phyloP scores from a whole-genome alignment of 2,329 filamentous ascomycete genomes.

The Colletotrichum musicola region DNA sequence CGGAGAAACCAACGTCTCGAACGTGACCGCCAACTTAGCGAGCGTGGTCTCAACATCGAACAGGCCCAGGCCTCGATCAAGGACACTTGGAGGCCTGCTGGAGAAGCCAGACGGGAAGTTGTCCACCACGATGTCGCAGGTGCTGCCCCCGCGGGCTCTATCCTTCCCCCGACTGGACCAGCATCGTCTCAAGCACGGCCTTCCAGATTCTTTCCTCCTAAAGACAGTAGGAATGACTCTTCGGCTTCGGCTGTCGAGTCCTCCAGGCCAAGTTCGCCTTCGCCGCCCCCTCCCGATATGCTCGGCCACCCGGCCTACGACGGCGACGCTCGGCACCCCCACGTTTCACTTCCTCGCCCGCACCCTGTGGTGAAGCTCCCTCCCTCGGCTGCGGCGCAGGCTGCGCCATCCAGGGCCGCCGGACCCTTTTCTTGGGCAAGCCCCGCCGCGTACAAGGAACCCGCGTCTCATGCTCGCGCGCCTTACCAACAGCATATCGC shows the following conservation, averaged over 20 bases:
- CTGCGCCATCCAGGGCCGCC: constrained; percentile 47
- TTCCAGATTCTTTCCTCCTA: constrained; percentile 73
- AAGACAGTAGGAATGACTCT: constrained; percentile 60
- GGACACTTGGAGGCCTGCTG: constrained; percentile 66
- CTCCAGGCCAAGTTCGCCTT: constrained; percentile 68
- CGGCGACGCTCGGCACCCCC: constrained; percentile 73
- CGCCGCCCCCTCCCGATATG: constrained; percentile 79
- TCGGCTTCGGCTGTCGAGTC: constrained; percentile 49
- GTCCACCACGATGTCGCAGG: constrained; percentile 43
- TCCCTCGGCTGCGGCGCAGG: constrained; percentile 61
- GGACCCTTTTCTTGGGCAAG: constrained; percentile 52
- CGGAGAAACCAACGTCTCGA: constrained; percentile 55
- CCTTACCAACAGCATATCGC: constrained; percentile 37
- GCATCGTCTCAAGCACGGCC: constrained; percentile 60
- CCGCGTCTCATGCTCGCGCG: constrained; percentile 25
- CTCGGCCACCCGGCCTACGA: constrained; percentile 80
- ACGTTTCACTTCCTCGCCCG: constrained; percentile 77
- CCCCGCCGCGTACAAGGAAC: constrained; percentile 49
- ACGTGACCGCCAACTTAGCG: constrained; percentile 58
- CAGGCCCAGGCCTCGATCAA: constrained; percentile 63
- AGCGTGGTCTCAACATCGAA: constrained; percentile 58
- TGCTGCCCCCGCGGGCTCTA: constrained; percentile 33
- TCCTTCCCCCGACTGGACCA: constrained; percentile 47
- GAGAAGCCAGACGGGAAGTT: constrained; percentile 51
- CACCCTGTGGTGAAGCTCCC: constrained; percentile 86